phyloP scores from a whole-genome alignment of 1,284 basidiomycete species.

The Austroboletus novae-zelandiae region DNA sequence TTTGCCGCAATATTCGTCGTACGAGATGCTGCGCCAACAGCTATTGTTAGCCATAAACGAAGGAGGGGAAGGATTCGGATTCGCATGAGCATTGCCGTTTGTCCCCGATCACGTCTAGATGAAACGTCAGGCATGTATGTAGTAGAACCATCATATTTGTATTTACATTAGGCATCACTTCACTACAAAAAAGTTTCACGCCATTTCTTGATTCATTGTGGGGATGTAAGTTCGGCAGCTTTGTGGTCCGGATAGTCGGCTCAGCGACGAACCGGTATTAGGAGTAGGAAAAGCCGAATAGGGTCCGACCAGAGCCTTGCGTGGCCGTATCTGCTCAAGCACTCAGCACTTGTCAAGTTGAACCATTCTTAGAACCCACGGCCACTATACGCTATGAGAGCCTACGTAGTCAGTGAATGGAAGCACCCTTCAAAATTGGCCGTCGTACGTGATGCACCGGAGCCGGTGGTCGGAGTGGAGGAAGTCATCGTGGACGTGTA shows the following conservation, averaged over 20 bases:
- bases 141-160: constrained; percentile 36
- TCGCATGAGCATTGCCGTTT: constrained; percentile 45
- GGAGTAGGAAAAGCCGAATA: too few relatives aligned
- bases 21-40: constrained; percentile 90
- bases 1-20: constrained; percentile 87
- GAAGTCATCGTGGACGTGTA: constrained; percentile 84
- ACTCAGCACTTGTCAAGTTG: neutral
- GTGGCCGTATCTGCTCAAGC: too few relatives aligned
- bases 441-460: constrained; percentile 57
- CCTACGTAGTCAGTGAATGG: constrained; percentile 70
- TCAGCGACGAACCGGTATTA: neutral
- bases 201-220: too few relatives aligned
- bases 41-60: constrained; percentile 89
- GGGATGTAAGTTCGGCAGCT: too few relatives aligned
- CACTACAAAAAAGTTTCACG: too few relatives aligned
- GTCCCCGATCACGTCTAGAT: constrained; percentile 11
- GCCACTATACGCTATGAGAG: constrained; percentile 57
- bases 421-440: constrained; percentile 72
- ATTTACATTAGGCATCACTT: constrained; percentile 30
- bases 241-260: neutral
- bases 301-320: too few relatives aligned
- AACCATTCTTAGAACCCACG: neutral
- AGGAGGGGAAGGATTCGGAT: constrained; percentile 90
- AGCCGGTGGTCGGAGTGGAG: constrained; percentile 50
- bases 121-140: constrained; percentile 15